Conservation (phyloP, 208 protist species). For the Tritrichomonas foetus region DNA sequence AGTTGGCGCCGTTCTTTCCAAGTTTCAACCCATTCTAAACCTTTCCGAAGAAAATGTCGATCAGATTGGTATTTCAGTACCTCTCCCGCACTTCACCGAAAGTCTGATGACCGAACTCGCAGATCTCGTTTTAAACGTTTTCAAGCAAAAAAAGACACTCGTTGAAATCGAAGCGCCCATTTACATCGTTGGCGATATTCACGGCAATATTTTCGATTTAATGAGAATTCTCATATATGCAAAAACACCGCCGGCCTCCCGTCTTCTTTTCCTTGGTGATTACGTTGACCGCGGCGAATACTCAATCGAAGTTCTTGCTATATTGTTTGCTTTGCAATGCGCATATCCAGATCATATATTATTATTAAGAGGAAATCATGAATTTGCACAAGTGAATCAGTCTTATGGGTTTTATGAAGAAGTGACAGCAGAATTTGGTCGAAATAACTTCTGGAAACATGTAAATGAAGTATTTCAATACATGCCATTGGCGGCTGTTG, state of each 20-base stretch:
- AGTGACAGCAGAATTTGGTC: constrained; percentile 55
- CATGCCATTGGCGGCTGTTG: constrained; percentile 65
- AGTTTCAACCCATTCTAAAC: no score
- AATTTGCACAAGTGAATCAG: constrained; percentile 89
- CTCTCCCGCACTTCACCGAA: no score
- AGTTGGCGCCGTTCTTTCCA: no score
- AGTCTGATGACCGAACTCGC: no score
- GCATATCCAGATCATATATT: constrained; percentile 85
- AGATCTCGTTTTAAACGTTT: no score
- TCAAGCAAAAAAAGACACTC: not conserved
- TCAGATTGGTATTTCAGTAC: no score
- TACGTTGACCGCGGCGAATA: constrained; percentile 45
- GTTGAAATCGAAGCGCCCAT: not conserved
- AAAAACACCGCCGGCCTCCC: constrained; percentile 75
- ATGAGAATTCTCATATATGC: constrained; percentile 60
- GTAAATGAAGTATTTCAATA: constrained; percentile 73
- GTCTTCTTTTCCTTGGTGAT: constrained; percentile 88
- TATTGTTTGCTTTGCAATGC: constrained; percentile 77
- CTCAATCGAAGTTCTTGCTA: constrained; percentile 74
- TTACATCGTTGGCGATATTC: not conserved
- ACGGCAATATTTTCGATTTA: constrained; percentile 55
- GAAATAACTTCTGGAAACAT: constrained; percentile 59
- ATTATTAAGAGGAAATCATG: constrained; percentile 93
- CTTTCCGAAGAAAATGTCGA: no score
- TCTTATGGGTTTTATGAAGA: constrained; percentile 53